Conservation (phyloP, 768 basidiomycete species). For the Trametes coccinea region DNA sequence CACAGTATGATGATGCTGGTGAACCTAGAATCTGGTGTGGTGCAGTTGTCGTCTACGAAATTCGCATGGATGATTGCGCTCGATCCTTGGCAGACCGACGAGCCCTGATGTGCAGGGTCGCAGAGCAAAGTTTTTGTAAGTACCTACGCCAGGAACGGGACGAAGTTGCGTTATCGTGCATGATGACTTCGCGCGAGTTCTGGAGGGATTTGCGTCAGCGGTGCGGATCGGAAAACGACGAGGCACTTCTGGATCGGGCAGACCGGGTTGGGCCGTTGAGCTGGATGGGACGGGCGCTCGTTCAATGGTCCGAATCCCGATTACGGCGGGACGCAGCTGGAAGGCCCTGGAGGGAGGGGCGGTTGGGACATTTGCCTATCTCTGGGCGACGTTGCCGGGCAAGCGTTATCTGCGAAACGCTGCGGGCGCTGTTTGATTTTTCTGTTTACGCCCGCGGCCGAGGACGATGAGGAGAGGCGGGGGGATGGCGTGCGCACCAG, state of each 20-base stretch:
- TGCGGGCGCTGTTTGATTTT: not conserved
- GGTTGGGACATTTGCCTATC: constrained; percentile 7
- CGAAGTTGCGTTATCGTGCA: not conserved
- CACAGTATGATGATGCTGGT: too few relatives aligned
- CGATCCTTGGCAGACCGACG: too few relatives aligned
- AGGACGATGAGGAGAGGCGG: too few relatives aligned
- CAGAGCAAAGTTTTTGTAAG: too few relatives aligned
- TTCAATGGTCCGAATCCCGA: not conserved
- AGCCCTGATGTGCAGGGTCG: too few relatives aligned
- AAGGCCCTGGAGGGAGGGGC: not conserved
- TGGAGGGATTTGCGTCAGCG: constrained; percentile 1
- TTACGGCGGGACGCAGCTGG: not conserved
- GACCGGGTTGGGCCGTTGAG: not conserved
- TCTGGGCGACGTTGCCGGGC: not conserved
- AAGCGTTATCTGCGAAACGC: constrained; percentile 5
- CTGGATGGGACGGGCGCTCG: not conserved
- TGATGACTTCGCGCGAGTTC: not conserved
- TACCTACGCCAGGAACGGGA: too few relatives aligned
- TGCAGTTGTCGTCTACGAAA: too few relatives aligned
- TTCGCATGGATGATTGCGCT: too few relatives aligned
- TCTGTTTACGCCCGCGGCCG: not conserved
- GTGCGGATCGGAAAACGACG: not conserved
- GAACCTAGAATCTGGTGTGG: too few relatives aligned
- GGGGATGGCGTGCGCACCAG: too few relatives aligned
- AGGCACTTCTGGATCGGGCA: not conserved